Evolutionary conservation across 257 asterid species (phyloP), one percentile per base, ranked within the genome.

Genomic region (Nicotiana undulata): DNA sequence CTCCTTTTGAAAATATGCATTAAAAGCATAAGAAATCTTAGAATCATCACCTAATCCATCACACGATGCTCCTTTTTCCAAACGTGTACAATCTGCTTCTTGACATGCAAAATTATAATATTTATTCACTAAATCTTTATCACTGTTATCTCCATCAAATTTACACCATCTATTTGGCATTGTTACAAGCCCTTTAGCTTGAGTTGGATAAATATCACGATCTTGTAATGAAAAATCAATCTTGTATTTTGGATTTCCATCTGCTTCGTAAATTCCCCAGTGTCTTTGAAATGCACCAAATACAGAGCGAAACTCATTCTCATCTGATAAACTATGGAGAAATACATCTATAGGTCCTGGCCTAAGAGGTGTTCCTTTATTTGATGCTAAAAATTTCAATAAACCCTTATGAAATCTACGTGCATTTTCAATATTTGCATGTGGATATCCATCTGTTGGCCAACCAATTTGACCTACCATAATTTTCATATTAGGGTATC

Each of bases 191-290:
- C 90, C 88, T 29, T 83, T 87, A 24, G 93, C 94, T 9, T 51
- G 79, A 55, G 80, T 44, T 1, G 93, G 95, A 67, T 49, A 81
- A 3, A 83, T 84, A 1, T 83, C 83, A 0, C 82, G 59, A 4
- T 90, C 91, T 28, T 82, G 55, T 10, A 94, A 92, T 0, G 82
- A 61, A 26, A 92, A 83, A 37, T 90, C 97, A 12, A 90, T 63
- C 32, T 85, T 83, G 86, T 64, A 90, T 49, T 92, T 92, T 0
- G 97, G 91, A 20, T 84, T 82, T 9, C 93, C 95, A 58, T 86
- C 85, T 20, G 85, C 81, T 15, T 70, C 76, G 80, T 88, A 92
- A 20, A 92, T 80, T 3, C 92, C 97, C 92, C 93, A 90, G 64
- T 90, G 94, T 0, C 92, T 85, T 55, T 85, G 88, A 44, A 85